Base-by-base conservation (phyloP, 176 grass and related monocot genomes). In the Chloris gayana region DNA sequence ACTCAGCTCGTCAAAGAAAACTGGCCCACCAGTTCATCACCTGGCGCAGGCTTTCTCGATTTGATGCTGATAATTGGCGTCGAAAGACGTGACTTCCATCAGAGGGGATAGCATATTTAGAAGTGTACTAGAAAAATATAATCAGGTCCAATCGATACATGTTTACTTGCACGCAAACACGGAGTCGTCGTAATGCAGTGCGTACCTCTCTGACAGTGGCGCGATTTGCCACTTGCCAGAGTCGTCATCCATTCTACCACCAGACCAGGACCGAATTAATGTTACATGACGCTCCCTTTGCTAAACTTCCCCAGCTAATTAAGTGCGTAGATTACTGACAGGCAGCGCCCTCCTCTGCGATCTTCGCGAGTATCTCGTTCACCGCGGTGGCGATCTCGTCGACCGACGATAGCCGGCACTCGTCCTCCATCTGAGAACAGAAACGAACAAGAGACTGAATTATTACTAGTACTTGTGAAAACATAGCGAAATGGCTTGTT, bases 311-410 rank as follows among this genome's bases (percentile, higher is more conserved):
- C 12, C 64, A 27, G 76, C 70, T 60, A 88, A 57, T n/a, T n/a
- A n/a, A 21, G 17, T 4, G 22, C n/a, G 44, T 56, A 17, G 77
- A 70, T 74, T 67, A 27, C n/a, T 65, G 74, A 12, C 45, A 13
- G 6, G 51, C 14, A 19, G 51, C 27, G 15, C 34, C 17, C 34
- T 95, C 93, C 17, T 85, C 80, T 45, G 83, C 32, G 56, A 85
- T 87, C 30, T 69, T 75, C 9, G 5, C 72, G 61, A 92, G 50
- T 30, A 95, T 95, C 69, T 88, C 74, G 72, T 95, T 80, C 63
- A 95, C 85, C 13, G 87, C 93, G 33, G 90, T 73, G 14, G 93
- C 87, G 68, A 95, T 88, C n/a, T 95, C 93, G 14, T 95, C 93
- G 37, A 82, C 90, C 27, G 90, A 83, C 17, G 87, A 88, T 24